Conservation (phyloP, 1,284 basidiomycete genomes). For the Neonothopanus nambi region DNA sequence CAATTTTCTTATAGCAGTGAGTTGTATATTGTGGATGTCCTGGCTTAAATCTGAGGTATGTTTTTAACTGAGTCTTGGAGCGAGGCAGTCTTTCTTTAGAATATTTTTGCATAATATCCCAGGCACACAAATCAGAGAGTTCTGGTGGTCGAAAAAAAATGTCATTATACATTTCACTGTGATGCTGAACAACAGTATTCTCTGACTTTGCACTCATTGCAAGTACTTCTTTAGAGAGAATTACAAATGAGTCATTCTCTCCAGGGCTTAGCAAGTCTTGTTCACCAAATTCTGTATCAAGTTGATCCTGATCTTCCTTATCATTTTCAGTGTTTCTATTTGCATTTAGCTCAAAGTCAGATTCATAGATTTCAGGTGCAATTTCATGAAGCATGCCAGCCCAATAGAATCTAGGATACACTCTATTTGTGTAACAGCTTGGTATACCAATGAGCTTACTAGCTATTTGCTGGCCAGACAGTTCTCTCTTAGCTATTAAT, state of each 20-base stretch:
- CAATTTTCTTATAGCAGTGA: conserved; percentile 13
- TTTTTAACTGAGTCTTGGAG: conserved; percentile 13
- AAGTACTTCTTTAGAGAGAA: neutral
- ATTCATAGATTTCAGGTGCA: conserved; percentile 10
- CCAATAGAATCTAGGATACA: conserved; percentile 14
- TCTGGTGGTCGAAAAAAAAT: conserved; percentile 17
- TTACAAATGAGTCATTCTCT: conserved; percentile 10
- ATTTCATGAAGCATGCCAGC: conserved; percentile 11
- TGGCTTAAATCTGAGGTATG: conserved; percentile 9
- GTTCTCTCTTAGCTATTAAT: conserved; percentile 16
- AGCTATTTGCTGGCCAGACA: conserved; percentile 19
- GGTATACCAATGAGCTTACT: conserved; percentile 9
- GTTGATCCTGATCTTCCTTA: neutral
- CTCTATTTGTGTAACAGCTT: conserved; percentile 13
- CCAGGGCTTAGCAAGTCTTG: conserved; percentile 1
- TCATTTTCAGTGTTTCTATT: neutral
- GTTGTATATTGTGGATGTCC: conserved; percentile 16
- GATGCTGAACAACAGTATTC: too few species aligned
- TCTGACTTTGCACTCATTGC: conserved; percentile 5
- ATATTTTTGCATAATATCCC: conserved; percentile 16
- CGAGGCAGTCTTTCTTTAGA: conserved; percentile 12
- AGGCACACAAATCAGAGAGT: conserved; percentile 11
- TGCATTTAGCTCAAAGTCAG: too few species aligned
- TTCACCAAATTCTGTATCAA: too few species aligned
- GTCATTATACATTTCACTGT: too few species aligned